Evolutionary conservation across 2,329 filamentous ascomycete genomes (phyloP), one percentile per base, ranked within the genome.

Genomic region (Corinectria fuckeliana): DNA sequence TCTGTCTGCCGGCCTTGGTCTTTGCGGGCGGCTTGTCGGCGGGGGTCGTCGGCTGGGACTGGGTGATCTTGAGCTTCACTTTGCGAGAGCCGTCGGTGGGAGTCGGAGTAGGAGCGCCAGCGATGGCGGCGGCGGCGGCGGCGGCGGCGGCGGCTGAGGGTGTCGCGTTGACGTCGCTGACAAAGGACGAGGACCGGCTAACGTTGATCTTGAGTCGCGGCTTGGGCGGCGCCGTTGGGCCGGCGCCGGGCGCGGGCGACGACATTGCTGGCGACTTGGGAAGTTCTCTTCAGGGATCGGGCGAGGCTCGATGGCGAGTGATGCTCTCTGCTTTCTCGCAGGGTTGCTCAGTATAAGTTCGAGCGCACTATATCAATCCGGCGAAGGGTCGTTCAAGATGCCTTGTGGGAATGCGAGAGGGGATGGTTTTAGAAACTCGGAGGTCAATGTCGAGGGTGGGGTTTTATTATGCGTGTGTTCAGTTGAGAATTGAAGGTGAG

Each of bases 1-100:
- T 78, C 23, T 84, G 79, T 42, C 86, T 77, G 11, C 85, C 86
- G 13, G 85, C 83, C 69, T 89, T 89, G 2, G 85, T 87, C 71
- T 83, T 88, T 41, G 71, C 65, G 1, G 75, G 71, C 1, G 71
- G 71, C 4, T 70, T 68, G 18, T 68, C 69, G 20, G 71, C 71
- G n/a, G 78, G 76, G 13, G 76, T 78, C 2, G 75, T 60, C 5
- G 77, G 76, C 60, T 76, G 75, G 34, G 77, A 77, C 13, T 74
- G 71, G 45, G 71, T 76, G 28, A 80, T 68, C 60, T 79, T 80
- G 63, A 81, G 74, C 68, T 80, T 81, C 54, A 79, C 71, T 55
- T 78, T 78, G 58, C 76, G 74, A 18, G 66, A 54, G 26, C 69
- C 60, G 32, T 76, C 75, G 58, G 68, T 65, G 14, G 74, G 69